Percentiles rank a stretch among this genome's conserved stretches.
phyloP scores from a whole-genome alignment of 192 early-diverging fungal genomes.

The Allomyces arbusculus region DNA sequence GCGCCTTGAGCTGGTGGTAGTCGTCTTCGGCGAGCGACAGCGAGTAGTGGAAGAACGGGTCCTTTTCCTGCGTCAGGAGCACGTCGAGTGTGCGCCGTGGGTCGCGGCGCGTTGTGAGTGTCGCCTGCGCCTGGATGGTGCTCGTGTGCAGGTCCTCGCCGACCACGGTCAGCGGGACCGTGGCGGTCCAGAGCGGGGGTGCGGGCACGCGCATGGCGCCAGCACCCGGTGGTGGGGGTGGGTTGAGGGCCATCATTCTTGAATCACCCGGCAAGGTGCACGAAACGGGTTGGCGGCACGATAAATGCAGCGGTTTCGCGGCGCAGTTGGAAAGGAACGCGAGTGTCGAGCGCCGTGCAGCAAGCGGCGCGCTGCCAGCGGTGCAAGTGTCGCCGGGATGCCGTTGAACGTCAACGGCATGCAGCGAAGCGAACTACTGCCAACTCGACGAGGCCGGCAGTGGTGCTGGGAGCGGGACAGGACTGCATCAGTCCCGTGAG shows the following conservation, averaged over 20 bases:
- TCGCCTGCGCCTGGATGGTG: background rate
- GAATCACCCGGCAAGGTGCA: too few relatives aligned
- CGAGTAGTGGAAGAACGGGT: slow-evolving; percentile 28
- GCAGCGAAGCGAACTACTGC: too few relatives aligned
- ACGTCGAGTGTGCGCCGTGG: slow-evolving; percentile 10
- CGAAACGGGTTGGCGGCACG: too few relatives aligned
- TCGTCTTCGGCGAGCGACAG: slow-evolving; percentile 24
- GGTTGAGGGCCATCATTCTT: background rate
- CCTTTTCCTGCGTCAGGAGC: slow-evolving; percentile 19
- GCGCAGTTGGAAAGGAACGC: too few relatives aligned
- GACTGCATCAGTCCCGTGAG: too few relatives aligned
- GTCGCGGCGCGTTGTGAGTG: background rate
- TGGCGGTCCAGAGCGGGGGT: background rate
- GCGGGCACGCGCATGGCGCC: background rate
- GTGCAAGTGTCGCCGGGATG: too few relatives aligned
- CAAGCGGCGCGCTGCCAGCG: too few relatives aligned
- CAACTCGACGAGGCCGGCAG: too few relatives aligned
- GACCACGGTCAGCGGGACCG: background rate
- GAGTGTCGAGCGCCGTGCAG: too few relatives aligned
- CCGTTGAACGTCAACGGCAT: too few relatives aligned
- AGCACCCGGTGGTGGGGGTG: background rate
- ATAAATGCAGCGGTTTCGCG: too few relatives aligned
- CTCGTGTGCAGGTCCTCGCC: background rate
- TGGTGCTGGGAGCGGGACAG: too few relatives aligned
- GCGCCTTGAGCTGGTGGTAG: slow-evolving; percentile 19